Evolutionary conservation across 1,139 yeast genomes (phyloP).

Genomic region (Spencermartinsiella ligniputridi): DNA sequence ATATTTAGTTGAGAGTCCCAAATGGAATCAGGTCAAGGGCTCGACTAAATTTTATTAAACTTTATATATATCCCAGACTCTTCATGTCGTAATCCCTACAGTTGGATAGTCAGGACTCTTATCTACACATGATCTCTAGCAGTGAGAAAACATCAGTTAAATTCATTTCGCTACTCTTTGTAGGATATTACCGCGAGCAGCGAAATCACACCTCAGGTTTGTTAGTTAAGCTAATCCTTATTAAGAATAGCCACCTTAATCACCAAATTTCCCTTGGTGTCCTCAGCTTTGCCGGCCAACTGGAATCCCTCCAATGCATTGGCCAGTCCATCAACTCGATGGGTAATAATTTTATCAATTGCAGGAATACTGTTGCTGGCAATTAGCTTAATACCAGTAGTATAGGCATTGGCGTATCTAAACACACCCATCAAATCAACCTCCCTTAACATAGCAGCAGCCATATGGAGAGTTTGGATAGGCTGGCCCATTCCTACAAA

Average conservation of each 20-base stretch:
- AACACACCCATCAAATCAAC: constrained; percentile 32
- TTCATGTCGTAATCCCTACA: too few species aligned
- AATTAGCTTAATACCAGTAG: constrained; percentile 26
- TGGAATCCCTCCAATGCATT: constrained; percentile 27
- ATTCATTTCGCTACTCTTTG: too few species aligned
- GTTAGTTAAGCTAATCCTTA: constrained; percentile 5
- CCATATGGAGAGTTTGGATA: constrained; percentile 29
- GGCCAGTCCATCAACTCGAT: constrained; percentile 27
- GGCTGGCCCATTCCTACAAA: constrained; percentile 33
- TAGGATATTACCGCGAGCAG: too few species aligned
- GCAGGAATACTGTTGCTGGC: constrained; percentile 24
- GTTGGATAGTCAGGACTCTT: too few species aligned
- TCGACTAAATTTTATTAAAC: too few species aligned
- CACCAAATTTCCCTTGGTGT: constrained; percentile 27
- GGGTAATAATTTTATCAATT: constrained; percentile 27
- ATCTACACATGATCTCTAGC: too few species aligned
- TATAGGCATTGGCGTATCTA: constrained; percentile 30
- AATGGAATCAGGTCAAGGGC: too few species aligned
- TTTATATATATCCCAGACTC: too few species aligned
- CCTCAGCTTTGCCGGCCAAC: constrained; percentile 30
- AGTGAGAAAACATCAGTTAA: too few species aligned
- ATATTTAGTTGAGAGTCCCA: too few species aligned
- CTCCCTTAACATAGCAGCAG: constrained; percentile 31
- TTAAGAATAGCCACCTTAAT: constrained; percentile 27
- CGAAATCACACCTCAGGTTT: too few species aligned